A percentile compares a stretch with the other conserved stretches of the same genome.
Conservation (phyloP, 1,284 basidiomycete species). For the Sphaerobolus stellatus region DNA sequence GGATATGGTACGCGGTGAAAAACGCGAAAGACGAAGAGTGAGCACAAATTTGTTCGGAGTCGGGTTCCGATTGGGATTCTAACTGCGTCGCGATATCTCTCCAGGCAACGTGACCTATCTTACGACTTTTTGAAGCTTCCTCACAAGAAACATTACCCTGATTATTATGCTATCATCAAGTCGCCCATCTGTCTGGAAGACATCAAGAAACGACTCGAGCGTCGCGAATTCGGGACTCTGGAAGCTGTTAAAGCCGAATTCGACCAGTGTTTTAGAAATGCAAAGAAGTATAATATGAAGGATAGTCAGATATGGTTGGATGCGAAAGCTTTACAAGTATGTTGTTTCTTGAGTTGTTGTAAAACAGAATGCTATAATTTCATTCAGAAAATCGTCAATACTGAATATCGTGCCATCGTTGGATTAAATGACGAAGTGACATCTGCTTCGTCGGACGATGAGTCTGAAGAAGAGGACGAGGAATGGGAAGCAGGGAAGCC, state of each 20-base stretch:
- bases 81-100: not conserved
- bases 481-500: conserved; percentile 12
- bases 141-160: conserved; percentile 77
- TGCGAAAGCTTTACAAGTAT: conserved; percentile 66
- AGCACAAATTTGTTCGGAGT: too few species aligned
- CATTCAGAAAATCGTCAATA: conserved; percentile 63
- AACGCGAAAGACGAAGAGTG: conserved; percentile 82
- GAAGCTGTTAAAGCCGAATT: conserved; percentile 78
- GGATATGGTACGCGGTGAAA: conserved; percentile 71
- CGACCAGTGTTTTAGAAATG: conserved; percentile 87
- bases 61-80: not conserved
- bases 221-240: conserved; percentile 61
- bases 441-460: conserved; percentile 29
- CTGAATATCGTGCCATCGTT: conserved; percentile 59
- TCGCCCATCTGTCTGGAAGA: conserved; percentile 84
- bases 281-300: conserved; percentile 85
- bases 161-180: conserved; percentile 80
- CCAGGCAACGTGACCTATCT: conserved; percentile 67
- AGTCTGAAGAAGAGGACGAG: conserved; percentile 35
- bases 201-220: conserved; percentile 77
- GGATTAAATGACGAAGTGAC: conserved; percentile 39
- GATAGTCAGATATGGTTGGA: conserved; percentile 85
- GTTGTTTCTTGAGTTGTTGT: conserved; percentile 17
- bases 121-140: conserved; percentile 77
- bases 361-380: conserved; percentile 11